Conservation (phyloP, 192 early-diverging fungal species). For the Entomortierella chlamydospora region DNA sequence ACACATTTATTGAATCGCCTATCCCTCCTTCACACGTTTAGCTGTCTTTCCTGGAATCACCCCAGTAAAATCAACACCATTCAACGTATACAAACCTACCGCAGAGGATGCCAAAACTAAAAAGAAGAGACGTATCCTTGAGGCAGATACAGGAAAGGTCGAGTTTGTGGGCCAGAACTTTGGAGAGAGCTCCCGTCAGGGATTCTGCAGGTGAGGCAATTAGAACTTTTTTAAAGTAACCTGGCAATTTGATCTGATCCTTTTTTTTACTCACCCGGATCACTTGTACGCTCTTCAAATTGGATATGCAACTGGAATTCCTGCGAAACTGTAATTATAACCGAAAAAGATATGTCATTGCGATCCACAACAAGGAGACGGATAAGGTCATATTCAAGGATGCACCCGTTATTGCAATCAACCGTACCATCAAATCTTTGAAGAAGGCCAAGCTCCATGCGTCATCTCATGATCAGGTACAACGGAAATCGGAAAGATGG, state of each 20-base stretch:
- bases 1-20: too few species aligned
- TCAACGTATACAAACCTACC: constrained; percentile 56
- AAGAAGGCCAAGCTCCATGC: constrained; percentile 45
- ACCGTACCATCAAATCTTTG: constrained; percentile 76
- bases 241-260: too few species aligned
- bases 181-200: constrained; percentile 62
- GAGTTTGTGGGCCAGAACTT: constrained; percentile 80
- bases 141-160: constrained; percentile 78
- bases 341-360: constrained; percentile 77
- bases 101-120: constrained; percentile 32
- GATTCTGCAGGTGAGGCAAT: constrained; percentile 59
- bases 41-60: constrained; percentile 63
- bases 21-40: constrained; percentile 1
- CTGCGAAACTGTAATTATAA: too few species aligned
- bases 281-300: too few species aligned
- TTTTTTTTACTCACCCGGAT: too few species aligned
- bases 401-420: constrained; percentile 74
- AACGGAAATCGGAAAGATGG: background rate
- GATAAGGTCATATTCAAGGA: constrained; percentile 76
- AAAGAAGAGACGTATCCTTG: constrained; percentile 63
- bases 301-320: too few species aligned
- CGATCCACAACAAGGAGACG: constrained; percentile 77
- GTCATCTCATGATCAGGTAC: constrained; percentile 36
- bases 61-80: constrained; percentile 52
- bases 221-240: background rate